phyloP scores from a whole-genome alignment of 2,329 filamentous ascomycete species.

The Acrodontium crateriforme region DNA sequence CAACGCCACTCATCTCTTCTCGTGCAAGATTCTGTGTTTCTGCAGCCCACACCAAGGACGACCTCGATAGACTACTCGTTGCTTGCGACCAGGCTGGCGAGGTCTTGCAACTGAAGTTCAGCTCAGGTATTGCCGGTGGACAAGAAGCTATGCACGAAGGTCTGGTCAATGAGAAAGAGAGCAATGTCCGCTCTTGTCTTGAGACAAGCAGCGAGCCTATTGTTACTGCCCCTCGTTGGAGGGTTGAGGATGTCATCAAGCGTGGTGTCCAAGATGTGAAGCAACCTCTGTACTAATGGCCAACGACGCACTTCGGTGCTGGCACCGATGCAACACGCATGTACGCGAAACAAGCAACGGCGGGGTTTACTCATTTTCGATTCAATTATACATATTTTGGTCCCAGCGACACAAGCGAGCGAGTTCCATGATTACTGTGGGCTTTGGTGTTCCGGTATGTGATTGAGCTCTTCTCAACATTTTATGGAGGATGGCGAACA shows the following conservation, averaged over 20 bases:
- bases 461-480: too few relatives aligned
- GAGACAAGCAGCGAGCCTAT: slow-evolving; percentile 34
- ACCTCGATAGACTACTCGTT: slow-evolving; percentile 74
- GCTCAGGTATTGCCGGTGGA: slow-evolving; percentile 86
- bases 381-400: too few relatives aligned
- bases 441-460: too few relatives aligned
- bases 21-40: slow-evolving; percentile 93
- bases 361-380: too few relatives aligned
- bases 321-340: too few relatives aligned
- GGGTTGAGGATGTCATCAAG: slow-evolving; percentile 58
- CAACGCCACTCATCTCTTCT: slow-evolving; percentile 87
- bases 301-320: too few relatives aligned
- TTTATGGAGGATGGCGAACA: too few relatives aligned
- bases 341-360: too few relatives aligned
- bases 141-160: slow-evolving; percentile 61
- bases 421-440: too few relatives aligned
- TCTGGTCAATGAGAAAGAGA: slow-evolving; percentile 57
- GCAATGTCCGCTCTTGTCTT: slow-evolving; percentile 42
- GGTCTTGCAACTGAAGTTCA: slow-evolving; percentile 88
- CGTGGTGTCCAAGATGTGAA: slow-evolving; percentile 65
- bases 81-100: slow-evolving; percentile 91
- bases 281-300: slow-evolving; percentile 40
- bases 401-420: too few relatives aligned
- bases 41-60: slow-evolving; percentile 94
- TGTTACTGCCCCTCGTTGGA: slow-evolving; percentile 63